Evolutionary conservation across 139 green algal genomes (phyloP), one percentile per base, ranked within the genome.

Genomic region (Microglena sp.): DNA sequence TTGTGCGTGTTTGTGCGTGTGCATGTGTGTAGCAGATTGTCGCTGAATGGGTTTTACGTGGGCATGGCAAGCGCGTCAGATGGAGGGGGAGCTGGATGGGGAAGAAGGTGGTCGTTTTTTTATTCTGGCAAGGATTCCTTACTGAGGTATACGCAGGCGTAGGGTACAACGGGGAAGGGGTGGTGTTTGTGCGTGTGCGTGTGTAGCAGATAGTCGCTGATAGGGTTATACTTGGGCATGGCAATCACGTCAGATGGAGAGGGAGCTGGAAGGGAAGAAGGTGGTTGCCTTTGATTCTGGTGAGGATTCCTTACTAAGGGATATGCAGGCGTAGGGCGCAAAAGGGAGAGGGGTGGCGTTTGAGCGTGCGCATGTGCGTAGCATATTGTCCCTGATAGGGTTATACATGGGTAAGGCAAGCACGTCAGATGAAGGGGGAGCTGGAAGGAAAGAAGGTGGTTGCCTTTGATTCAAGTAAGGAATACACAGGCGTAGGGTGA

Each of bases 261-360:
- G 67, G 3, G 53, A 44, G 55, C 60, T 82, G 31, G n/a, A 27
- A 15, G 61, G 63, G 45, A 61, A 72, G 60, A 40, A 55, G 0
- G 76, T 82, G 24, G 68, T 74, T 2, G 68, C 67, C 0, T 76
- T 82, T 59, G 71, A 80, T 43, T 68, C 61, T 36, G 69, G 69
- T 75, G 62, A 21, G 59, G 62, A n/a, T n/a, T n/a, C n/a, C n/a
- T 22, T 50, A 45, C 36, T 6, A 74, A 62, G 6, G 28, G 30
- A 4, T n/a, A n/a, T n/a, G n/a, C n/a, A n/a, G n/a, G n/a, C n/a
- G n/a, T n/a, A n/a, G n/a, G n/a, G n/a, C n/a, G n/a, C n/a, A n/a
- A 54, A n/a, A n/a, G n/a, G n/a, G n/a, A n/a, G n/a, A n/a, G n/a
- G n/a, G n/a, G n/a, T n/a, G n/a, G n/a, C n/a, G n/a, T n/a, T n/a